Evolutionary conservation across 768 basidiomycete species (phyloP).

Genomic region (Tulasnella sp.): DNA sequence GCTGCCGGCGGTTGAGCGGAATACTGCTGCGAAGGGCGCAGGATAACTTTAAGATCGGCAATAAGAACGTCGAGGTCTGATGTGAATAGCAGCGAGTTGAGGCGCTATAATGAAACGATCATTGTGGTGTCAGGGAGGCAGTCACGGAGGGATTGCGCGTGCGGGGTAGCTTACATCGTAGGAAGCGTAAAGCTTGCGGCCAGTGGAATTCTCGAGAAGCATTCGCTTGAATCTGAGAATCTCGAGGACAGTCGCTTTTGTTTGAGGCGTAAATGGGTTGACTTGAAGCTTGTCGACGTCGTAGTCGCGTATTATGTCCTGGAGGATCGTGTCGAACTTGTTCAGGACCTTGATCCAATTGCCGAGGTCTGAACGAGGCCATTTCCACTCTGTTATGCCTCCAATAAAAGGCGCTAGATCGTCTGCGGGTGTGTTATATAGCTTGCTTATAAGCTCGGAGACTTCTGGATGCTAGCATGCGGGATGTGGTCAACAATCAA

Average conservation of each 20-base stretch:
- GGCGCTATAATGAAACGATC: constrained; percentile 52
- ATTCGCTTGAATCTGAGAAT: constrained; percentile 83
- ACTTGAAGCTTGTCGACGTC: constrained; percentile 76
- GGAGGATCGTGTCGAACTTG: constrained; percentile 85
- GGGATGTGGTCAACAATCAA: neutral
- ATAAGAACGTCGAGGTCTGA: constrained; percentile 84
- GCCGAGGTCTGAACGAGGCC: constrained; percentile 93
- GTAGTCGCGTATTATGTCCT: constrained; percentile 71
- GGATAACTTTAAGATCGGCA: constrained; percentile 67
- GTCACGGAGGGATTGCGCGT: neutral
- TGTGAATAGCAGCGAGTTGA: constrained; percentile 78
- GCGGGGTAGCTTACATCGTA: constrained; percentile 66
- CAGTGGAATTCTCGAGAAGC: constrained; percentile 93
- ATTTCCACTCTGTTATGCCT: constrained; percentile 74
- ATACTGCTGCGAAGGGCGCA: constrained; percentile 93
- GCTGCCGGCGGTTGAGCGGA: constrained; percentile 78
- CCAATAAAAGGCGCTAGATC: constrained; percentile 58
- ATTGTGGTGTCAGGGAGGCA: constrained; percentile 7
- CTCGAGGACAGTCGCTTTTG: constrained; percentile 64
- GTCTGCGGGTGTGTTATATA: constrained; percentile 54
- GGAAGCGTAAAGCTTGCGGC: constrained; percentile 88
- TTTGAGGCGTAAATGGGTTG: constrained; percentile 59
- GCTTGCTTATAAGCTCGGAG: constrained; percentile 61
- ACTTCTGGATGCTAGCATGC: constrained; percentile 59
- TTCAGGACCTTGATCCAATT: constrained; percentile 94